Evolutionary conservation across 768 basidiomycete genomes (phyloP).

Genomic region (Boletus tomentosulus): DNA sequence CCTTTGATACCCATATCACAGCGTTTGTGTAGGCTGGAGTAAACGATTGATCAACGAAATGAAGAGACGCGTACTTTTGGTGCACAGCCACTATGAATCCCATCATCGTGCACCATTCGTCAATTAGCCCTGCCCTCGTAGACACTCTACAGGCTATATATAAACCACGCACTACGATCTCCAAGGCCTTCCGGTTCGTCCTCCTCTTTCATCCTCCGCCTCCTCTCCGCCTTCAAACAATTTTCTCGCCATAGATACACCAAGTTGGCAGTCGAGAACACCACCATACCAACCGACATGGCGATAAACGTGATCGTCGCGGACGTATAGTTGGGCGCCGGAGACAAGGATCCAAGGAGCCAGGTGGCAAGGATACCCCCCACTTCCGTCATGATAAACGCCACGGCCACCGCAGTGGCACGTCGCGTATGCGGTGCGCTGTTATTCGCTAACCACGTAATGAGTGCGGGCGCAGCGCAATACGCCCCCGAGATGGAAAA

Average conservation of each 20-base stretch:
- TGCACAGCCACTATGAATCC: neutral
- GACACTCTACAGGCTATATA: slow-evolving; percentile 40
- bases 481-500: slow-evolving; percentile 51
- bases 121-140: too few relatives aligned
- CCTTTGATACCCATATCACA: neutral
- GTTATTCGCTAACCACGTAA: slow-evolving; percentile 62
- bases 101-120: too few relatives aligned
- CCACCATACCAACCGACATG: slow-evolving; percentile 38
- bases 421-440: slow-evolving; percentile 52
- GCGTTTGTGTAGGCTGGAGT: neutral
- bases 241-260: slow-evolving; percentile 43
- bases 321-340: slow-evolving; percentile 45
- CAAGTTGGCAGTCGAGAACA: slow-evolving; percentile 37
- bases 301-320: slow-evolving; percentile 38
- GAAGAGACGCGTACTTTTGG: neutral
- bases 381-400: slow-evolving; percentile 51
- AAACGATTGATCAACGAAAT: too few relatives aligned
- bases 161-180: slow-evolving; percentile 54
- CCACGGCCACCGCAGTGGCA: slow-evolving; percentile 56
- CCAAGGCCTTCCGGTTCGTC: slow-evolving; percentile 44
- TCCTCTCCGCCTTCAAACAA: slow-evolving; percentile 38
- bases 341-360: slow-evolving; percentile 50
- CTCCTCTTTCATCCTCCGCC: slow-evolving; percentile 28
- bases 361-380: slow-evolving; percentile 61
- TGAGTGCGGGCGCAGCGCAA: slow-evolving; percentile 47